phyloP scores from a whole-genome alignment of 331 rosid genomes.

The Ulmus americana region DNA sequence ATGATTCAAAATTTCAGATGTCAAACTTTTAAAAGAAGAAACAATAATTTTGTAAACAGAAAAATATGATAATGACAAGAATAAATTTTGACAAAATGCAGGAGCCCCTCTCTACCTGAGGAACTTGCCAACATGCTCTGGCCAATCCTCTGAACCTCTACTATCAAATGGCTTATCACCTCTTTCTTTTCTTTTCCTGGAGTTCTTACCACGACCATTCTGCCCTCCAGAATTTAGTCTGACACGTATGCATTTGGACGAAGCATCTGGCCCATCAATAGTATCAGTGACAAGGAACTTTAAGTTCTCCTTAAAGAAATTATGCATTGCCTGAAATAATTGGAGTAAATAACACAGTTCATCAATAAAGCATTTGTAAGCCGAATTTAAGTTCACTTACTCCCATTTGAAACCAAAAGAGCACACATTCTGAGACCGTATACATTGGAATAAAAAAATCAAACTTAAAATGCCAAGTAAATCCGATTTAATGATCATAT shows the following conservation, averaged over 20 bases:
- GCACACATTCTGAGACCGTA: neutral
- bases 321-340: conserved; percentile 67
- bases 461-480: neutral
- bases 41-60: too few relatives aligned
- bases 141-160: conserved; percentile 87
- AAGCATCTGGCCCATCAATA: conserved; percentile 79
- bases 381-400: neutral
- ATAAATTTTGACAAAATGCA: neutral
- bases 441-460: neutral
- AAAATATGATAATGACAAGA: neutral
- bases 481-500: neutral
- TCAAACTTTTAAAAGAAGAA: too few relatives aligned
- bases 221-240: conserved; percentile 55
- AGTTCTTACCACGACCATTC: conserved; percentile 46
- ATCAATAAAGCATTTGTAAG: neutral
- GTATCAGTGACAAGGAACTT: conserved; percentile 84
- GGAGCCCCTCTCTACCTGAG: conserved; percentile 44
- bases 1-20: too few relatives aligned
- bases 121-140: conserved; percentile 62
- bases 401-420: neutral
- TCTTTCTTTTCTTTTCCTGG: conserved; percentile 76
- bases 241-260: conserved; percentile 87
- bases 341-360: conserved; percentile 15
- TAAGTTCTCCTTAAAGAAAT: conserved; percentile 75
- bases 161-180: conserved; percentile 81